Evolutionary conservation across 768 basidiomycete species (phyloP).

Genomic region (Mycena latifolia): DNA sequence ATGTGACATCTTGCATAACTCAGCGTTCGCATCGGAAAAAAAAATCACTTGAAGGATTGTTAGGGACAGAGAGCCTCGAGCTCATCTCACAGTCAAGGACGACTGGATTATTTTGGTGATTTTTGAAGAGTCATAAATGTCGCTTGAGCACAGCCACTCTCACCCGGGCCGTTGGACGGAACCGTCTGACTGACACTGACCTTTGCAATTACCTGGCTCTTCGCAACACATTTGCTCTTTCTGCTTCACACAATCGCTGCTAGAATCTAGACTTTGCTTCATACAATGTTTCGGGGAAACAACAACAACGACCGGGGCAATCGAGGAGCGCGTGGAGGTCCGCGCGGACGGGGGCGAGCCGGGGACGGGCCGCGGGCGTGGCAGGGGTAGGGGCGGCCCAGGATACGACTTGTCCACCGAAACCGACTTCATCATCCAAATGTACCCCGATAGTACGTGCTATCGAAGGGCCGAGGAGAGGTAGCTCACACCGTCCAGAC

Average conservation of each 20-base stretch:
- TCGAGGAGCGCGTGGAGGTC: slow-evolving; percentile 35
- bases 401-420: slow-evolving; percentile 40
- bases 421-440: slow-evolving; percentile 27
- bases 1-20: no score
- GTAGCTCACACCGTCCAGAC: slow-evolving; percentile 28
- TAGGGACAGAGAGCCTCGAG: no score
- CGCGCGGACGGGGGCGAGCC: slow-evolving; percentile 42
- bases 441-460: slow-evolving; percentile 43
- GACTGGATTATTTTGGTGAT: no score
- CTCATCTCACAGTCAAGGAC: no score
- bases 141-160: no score
- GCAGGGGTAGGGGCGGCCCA: slow-evolving; percentile 34
- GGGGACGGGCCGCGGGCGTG: slow-evolving; percentile 42
- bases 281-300: slow-evolving; percentile 30
- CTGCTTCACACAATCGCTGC: not conserved
- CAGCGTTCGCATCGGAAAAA: no score
- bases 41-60: no score
- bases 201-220: no score
- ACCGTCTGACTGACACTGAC: slow-evolving; percentile 13
- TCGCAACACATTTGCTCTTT: not conserved
- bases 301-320: slow-evolving; percentile 8
- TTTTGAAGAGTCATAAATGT: no score
- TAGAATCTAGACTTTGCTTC: slow-evolving; percentile 15
- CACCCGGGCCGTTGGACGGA: not conserved
- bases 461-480: slow-evolving; percentile 24